Percentiles rank a stretch among this genome's conserved stretches.
Conservation (phyloP, 345 rosid species). For the Capsella bursapastoris region DNA sequence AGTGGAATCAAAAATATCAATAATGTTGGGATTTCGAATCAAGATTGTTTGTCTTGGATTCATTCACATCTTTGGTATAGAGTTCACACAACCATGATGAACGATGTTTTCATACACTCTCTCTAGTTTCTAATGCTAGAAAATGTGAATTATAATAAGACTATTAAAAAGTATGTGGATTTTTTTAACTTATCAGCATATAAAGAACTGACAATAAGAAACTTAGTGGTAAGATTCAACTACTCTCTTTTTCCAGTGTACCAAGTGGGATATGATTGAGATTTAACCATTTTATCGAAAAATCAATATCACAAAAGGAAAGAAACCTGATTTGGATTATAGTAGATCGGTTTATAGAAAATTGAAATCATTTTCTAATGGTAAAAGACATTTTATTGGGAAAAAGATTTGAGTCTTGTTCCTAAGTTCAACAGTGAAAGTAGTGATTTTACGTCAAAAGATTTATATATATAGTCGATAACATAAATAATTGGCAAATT, state of each 20-base stretch:
- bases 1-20: conserved; percentile 17
- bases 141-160: too few relatives aligned
- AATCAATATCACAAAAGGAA: not conserved
- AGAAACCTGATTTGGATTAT: not conserved
- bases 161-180: too few relatives aligned
- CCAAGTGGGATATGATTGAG: conserved; percentile 11
- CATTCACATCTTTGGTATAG: not conserved
- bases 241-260: not conserved
- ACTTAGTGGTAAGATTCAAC: not conserved
- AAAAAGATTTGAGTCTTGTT: not conserved
- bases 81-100: too few relatives aligned
- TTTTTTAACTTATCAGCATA: not conserved
- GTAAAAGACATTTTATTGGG: not conserved
- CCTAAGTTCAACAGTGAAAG: too few relatives aligned
- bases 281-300: not conserved
- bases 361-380: not conserved
- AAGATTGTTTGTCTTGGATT: not conserved
- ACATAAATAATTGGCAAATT: too few relatives aligned
- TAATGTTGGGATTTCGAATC: conserved; percentile 20
- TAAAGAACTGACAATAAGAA: not conserved
- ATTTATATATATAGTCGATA: too few relatives aligned
- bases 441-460: too few relatives aligned
- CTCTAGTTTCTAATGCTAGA: too few relatives aligned
- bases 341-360: not conserved
- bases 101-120: too few relatives aligned